Evolutionary conservation across 1,284 basidiomycete species (phyloP), one percentile per base, ranked within the genome.

Genomic region (Retiboletus flavoniger): DNA sequence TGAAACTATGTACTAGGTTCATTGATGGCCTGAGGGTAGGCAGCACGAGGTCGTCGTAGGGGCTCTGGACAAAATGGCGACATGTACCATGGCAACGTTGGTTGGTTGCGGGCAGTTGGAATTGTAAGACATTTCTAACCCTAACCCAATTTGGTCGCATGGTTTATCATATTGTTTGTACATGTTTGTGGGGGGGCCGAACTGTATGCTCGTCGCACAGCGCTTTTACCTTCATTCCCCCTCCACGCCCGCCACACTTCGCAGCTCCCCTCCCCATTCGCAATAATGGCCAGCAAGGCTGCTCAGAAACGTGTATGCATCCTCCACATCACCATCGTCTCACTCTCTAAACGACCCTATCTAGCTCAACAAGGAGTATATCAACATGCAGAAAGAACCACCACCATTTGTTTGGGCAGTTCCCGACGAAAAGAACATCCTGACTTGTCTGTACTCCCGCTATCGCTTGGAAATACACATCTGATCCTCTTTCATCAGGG

Each of bases 361-460:
- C 52, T 61, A 93, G 90, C 84, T 94, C 60, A 77, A 80, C 42
- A 94, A 96, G 75, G 95, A 98, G 80, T 95, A 90, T 73, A 83
- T 93, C 67, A 77, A 83, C 49, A 97, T 98, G 94, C 93, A 95
- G 75, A 91, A 79, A 69, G 90, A 93, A 58, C 92, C 95, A 26
- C 95, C 95, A 3, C 94, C 94, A 55, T 96, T 94, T 72, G 88
- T 96, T 44, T 95, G 91, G 87, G 94, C 94, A 40, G 82, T 83
- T 41, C 95, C 95, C 28, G 93, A 96, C 64, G 95, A 97, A 81
- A 95, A 94, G 84, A 95, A 98, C 72, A 95, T 97, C 60, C 74
- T 97, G 43, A 89, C 79, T 52, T 93, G 89, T 92, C 67, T 71
- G 89, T 78, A 6, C 39, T 1, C 26, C 19, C 21, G 1, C 19